Base-by-base conservation (phyloP, 202 grass and related monocot genomes). In the Carex arenaria region DNA sequence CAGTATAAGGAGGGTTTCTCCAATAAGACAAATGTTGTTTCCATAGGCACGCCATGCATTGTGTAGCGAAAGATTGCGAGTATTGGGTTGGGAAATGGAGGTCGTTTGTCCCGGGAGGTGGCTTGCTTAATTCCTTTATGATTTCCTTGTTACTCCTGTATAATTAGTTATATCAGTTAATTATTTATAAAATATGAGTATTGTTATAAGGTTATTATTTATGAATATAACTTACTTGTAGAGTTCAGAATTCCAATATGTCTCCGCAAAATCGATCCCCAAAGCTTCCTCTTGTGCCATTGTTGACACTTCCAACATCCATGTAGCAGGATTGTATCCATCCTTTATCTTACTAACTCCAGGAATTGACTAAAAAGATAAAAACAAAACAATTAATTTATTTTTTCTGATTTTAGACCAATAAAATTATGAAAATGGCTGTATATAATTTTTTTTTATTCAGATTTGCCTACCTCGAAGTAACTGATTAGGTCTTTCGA, bases 231-330 rank as follows among this genome's bases (percentile, higher is more conserved):
- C 90, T 85, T 89, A 97, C 94, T 86, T 86, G 34, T 92, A 97
- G 13, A 97, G 91, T 22, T 97, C 86, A 56, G 94, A 97, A 61
- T 94, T 90, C 70, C 81, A 89, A 78, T 94, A 94, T 51, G 79
- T 22, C n/a, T 89, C 86, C 30, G 84, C 42, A 43, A 94, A 97
- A 55, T 88, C 69, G 1, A 90, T 61, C 31, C 85, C 91, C 30
- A 92, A 70, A 61, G 6, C 36, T 11, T 94, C 91, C 85, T 97
- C 94, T 77, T 97, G 94, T 74, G 94, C 83, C 4, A 82, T 8
- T 12, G 89, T 61, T 7, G 91, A 90, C 86, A 97, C 91, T 89
- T 97, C 94, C 75, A 97, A 79, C 94, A 97, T 97, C 94, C 94
- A 97, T 62, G 94, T 94, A 56, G 94, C 94, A 10, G 94, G 94